Percentiles rank a stretch among this genome's conserved stretches.
These are phyloP conservation scores for Fraxinus quadrangulata DNA, from an alignment of 257 asterid species.

Conservation along the genomic window DNA sequence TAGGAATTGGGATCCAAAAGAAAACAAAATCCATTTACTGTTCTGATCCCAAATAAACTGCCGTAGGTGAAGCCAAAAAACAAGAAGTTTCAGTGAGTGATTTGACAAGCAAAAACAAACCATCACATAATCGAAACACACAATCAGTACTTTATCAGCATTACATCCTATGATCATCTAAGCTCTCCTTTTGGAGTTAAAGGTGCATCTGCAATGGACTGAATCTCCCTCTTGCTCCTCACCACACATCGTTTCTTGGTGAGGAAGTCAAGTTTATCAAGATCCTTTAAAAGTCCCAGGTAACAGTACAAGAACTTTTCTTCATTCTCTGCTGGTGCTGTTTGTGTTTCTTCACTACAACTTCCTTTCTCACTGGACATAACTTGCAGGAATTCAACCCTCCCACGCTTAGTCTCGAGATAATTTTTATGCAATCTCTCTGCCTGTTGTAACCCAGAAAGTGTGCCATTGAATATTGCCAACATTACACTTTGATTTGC, in stretches of 20 bases:
- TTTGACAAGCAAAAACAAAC: not conserved
- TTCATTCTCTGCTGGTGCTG: conserved; percentile 18
- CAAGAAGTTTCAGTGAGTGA: not conserved
- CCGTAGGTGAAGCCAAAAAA: not conserved
- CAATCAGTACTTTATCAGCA: not conserved
- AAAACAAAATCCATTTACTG: not conserved
- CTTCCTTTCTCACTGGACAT: conserved; percentile 23
- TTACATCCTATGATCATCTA: not conserved
- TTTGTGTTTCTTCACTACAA: conserved; percentile 24
- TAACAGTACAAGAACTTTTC: conserved; percentile 55
- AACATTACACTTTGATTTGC: conserved; percentile 62
- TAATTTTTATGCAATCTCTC: conserved; percentile 50
- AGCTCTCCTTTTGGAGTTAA: not conserved
- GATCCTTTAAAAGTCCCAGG: conserved; percentile 66
- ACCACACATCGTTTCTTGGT: conserved; percentile 55
- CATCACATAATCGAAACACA: not conserved
- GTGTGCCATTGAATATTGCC: conserved; percentile 64
- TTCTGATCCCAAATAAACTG: not conserved
- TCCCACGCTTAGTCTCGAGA: conserved; percentile 47
- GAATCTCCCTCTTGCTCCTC: conserved; percentile 65
- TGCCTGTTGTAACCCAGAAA: conserved; percentile 71
- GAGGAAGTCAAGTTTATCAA: conserved; percentile 65
- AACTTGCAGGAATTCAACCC: conserved; percentile 40
- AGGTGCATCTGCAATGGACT: conserved; percentile 42
- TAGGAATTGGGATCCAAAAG: too few species aligned